phyloP scores from a whole-genome alignment of 2,329 filamentous ascomycete species.

The Fusarium bulbicola region DNA sequence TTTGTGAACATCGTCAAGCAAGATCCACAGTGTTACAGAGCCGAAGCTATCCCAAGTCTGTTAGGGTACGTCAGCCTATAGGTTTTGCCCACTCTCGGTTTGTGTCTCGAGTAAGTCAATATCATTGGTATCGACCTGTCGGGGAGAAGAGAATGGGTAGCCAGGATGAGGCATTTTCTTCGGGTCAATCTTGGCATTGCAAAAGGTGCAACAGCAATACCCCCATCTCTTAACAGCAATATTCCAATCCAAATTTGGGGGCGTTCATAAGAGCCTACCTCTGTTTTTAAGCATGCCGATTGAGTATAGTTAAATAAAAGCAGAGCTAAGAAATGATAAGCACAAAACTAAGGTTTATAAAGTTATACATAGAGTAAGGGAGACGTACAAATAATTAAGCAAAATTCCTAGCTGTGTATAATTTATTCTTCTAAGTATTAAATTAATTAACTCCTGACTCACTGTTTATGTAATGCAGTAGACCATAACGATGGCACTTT shows the following conservation, averaged over 20 bases:
- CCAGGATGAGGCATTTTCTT: neutral
- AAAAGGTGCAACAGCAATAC: neutral
- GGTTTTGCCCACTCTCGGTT: neutral
- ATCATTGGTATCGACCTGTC: neutral
- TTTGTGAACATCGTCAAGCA: neutral
- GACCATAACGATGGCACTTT: neutral
- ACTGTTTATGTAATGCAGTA: rapidly evolving
- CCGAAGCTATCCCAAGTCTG: neutral
- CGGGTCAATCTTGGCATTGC: neutral
- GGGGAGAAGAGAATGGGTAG: neutral
- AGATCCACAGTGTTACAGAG: neutral
- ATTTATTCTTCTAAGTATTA: too few species aligned
- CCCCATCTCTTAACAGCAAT: neutral
- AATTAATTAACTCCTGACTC: too few species aligned
- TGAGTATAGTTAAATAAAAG: neutral
- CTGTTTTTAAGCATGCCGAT: neutral
- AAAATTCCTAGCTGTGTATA: too few species aligned
- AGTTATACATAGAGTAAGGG: rapidly evolving
- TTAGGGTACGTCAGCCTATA: neutral
- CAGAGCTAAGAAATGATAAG: neutral
- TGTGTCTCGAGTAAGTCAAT: neutral
- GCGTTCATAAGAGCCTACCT: neutral
- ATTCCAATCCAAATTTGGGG: neutral
- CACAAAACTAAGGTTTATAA: neutral
- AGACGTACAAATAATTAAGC: too few species aligned